phyloP scores from a whole-genome alignment of 129 eudicot species.

The Flaveria bidentis region DNA sequence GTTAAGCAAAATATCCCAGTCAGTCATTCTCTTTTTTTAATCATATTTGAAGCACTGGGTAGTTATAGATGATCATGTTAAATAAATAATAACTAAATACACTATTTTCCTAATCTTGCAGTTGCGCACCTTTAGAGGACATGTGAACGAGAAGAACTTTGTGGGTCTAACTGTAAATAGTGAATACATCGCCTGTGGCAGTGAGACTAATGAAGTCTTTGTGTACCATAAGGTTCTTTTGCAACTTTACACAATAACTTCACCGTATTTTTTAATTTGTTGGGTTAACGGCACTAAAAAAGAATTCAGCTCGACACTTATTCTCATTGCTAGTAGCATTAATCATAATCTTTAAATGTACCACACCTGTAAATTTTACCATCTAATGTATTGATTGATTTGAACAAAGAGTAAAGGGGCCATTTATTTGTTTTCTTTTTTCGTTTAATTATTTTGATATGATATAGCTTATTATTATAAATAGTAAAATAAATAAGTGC shows the following conservation, averaged over 20 bases:
- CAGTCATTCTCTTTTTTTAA: constrained; percentile 29
- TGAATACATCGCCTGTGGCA: constrained; percentile 84
- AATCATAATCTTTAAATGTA: constrained; percentile 1
- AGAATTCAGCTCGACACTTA: background rate
- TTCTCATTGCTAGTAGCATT: background rate
- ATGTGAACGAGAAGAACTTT: constrained; percentile 83
- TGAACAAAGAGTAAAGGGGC: background rate
- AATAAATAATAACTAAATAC: background rate
- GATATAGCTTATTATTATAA: background rate
- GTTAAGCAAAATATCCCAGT: constrained; percentile 77
- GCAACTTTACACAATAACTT: background rate
- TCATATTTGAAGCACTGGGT: constrained; percentile 8
- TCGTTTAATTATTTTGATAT: background rate
- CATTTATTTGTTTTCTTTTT: background rate
- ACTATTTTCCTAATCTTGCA: constrained; percentile 24
- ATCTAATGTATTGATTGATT: background rate
- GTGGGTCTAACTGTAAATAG: constrained; percentile 77
- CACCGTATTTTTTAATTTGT: background rate
- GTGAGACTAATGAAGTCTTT: constrained; percentile 84
- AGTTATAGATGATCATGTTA: background rate
- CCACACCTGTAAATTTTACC: background rate
- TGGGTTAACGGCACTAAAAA: background rate
- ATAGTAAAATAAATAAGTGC: background rate
- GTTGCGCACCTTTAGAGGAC: constrained; percentile 83
- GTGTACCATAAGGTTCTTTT: constrained; percentile 80